Evolutionary conservation across 176 grass and related monocot species (phyloP).

Genomic region (Oryza rufipogon): DNA sequence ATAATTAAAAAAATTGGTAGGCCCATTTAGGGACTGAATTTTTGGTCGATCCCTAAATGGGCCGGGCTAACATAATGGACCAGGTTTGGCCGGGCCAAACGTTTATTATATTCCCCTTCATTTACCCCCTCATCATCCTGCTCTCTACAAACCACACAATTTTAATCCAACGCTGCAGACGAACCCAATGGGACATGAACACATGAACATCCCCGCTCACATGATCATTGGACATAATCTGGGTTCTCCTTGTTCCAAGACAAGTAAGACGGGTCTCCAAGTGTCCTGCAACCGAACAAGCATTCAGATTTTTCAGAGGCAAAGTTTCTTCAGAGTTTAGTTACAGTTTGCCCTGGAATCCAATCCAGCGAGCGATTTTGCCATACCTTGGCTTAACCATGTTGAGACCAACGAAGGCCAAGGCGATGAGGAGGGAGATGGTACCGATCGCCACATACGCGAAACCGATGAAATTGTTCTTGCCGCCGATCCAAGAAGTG

Average conservation of each 20-base stretch:
- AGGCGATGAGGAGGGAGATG: constrained; percentile 68
- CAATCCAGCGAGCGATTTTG: neutral
- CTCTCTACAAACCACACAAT: too few species aligned
- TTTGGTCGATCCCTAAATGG: too few species aligned
- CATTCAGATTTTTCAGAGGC: neutral
- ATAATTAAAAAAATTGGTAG: too few species aligned
- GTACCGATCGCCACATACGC: constrained; percentile 72
- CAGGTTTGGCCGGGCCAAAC: too few species aligned
- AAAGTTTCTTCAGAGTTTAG: neutral
- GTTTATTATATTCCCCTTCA: too few species aligned
- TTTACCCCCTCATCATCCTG: too few species aligned
- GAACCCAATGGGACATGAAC: too few species aligned
- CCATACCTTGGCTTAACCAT: constrained; percentile 71
- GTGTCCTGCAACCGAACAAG: constrained; percentile 52
- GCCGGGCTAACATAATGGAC: too few species aligned
- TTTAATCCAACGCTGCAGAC: too few species aligned
- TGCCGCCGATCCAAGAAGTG: constrained; percentile 81
- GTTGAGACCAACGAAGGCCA: constrained; percentile 68
- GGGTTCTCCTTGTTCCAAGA: constrained; percentile 77
- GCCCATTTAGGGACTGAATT: too few species aligned
- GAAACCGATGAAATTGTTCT: constrained; percentile 82
- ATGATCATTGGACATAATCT: constrained; percentile 39
- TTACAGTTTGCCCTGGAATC: neutral
- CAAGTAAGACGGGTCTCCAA: constrained; percentile 83
- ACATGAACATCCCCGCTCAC: too few species aligned